Evolutionary conservation across 768 basidiomycete species (phyloP).

Genomic region (Rhodotorula sphaerocarpa): DNA sequence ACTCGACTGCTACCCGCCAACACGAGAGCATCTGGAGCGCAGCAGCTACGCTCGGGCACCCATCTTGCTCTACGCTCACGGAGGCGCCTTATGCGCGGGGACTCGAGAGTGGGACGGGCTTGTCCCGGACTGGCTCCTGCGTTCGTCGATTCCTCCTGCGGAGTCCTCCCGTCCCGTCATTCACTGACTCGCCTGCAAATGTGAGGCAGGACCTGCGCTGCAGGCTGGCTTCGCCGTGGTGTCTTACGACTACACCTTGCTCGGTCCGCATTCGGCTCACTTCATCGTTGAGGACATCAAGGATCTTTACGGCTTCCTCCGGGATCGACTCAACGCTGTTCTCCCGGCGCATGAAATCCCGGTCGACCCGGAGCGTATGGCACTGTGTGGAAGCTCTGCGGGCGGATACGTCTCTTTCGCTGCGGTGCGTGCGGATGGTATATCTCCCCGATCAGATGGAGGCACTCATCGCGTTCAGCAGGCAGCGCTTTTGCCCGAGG

Average conservation of each 20-base stretch:
- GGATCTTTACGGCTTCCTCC: background rate
- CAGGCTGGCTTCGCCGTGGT: slow-evolving; percentile 1
- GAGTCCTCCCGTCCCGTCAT: too few species aligned
- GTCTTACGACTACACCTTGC: slow-evolving; percentile 12
- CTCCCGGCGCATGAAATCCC: background rate
- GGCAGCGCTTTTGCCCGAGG: background rate
- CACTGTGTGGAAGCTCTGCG: background rate
- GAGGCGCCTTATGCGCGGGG: background rate
- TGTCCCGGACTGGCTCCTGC: background rate
- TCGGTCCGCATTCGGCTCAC: background rate
- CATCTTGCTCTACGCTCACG: slow-evolving; percentile 3
- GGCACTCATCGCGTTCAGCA: too few species aligned
- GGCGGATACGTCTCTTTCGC: background rate
- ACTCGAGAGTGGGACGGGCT: background rate
- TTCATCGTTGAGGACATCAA: slow-evolving; percentile 1
- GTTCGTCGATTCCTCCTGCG: too few species aligned
- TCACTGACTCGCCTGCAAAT: too few species aligned
- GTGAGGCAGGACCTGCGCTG: background rate
- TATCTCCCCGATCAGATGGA: too few species aligned
- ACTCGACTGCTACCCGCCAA: background rate
- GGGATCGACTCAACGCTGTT: background rate
- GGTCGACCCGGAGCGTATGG: background rate
- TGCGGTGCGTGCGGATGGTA: slow-evolving; percentile 1
- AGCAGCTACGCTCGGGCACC: background rate
- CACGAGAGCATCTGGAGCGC: background rate